phyloP scores from a whole-genome alignment of 768 basidiomycete species.

The Panaeolus cyanescens region DNA sequence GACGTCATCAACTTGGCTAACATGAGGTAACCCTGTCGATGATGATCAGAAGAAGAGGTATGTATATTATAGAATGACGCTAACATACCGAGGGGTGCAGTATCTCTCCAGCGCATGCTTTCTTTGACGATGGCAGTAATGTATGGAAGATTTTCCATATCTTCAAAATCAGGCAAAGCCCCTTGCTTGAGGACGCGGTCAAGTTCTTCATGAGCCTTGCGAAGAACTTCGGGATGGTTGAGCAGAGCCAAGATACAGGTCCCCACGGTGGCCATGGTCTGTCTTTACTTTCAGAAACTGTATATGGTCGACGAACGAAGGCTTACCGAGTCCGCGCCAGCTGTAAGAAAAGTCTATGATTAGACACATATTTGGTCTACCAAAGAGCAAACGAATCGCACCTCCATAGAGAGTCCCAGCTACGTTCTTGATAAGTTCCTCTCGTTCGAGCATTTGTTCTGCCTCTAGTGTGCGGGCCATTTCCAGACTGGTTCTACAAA shows the following conservation, averaged over 20 bases:
- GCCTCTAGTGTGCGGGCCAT: neutral
- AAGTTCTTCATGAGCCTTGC: constrained; percentile 33
- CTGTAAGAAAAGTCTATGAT: constrained; percentile 1
- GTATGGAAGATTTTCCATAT: constrained; percentile 30
- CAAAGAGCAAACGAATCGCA: neutral
- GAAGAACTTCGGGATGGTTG: constrained; percentile 24
- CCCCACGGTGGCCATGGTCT: constrained; percentile 23
- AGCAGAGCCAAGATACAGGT: constrained; percentile 27
- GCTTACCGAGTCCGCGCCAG: constrained; percentile 17
- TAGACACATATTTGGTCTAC: neutral
- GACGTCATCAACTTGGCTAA: constrained; percentile 27
- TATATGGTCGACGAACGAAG: neutral
- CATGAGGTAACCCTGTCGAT: constrained; percentile 25
- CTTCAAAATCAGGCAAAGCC: constrained; percentile 30
- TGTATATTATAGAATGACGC: neutral
- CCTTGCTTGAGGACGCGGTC: constrained; percentile 28
- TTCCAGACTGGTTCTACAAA: neutral
- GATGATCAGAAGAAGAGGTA: neutral
- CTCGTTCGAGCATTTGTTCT: neutral
- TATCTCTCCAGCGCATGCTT: constrained; percentile 10
- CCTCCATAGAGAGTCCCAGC: constrained; percentile 5
- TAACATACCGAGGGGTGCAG: constrained; percentile 19
- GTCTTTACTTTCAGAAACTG: neutral
- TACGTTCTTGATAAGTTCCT: neutral
- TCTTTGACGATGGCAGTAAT: constrained; percentile 15